Conservation (phyloP, 805 yeast species). For the Ogataea salicorniae region DNA sequence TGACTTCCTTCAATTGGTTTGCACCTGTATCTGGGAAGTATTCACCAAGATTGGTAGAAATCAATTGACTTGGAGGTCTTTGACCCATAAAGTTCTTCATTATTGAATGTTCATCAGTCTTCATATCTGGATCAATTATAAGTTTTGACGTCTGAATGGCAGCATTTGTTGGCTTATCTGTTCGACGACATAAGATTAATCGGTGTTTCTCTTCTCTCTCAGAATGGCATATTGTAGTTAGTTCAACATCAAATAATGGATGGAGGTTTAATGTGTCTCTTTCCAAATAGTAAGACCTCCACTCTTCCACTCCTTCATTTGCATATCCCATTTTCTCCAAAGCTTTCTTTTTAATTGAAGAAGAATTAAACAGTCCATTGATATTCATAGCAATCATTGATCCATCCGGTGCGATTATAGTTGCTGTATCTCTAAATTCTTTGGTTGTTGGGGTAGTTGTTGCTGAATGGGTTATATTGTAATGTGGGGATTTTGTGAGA, state of each 20-base stretch:
- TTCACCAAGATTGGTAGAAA: conserved; percentile 82
- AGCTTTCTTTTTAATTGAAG: conserved; percentile 66
- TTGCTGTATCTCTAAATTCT: conserved; percentile 32
- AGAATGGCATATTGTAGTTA: conserved; percentile 78
- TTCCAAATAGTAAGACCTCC: conserved; percentile 55
- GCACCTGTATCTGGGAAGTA: conserved; percentile 84
- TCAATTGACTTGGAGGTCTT: conserved; percentile 89
- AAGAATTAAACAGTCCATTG: conserved; percentile 76
- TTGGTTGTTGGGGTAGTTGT: conserved; percentile 1
- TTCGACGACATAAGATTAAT: conserved; percentile 59
- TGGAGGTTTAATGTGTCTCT: conserved; percentile 38
- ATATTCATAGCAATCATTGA: conserved; percentile 62
- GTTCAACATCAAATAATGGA: conserved; percentile 67
- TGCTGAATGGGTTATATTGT: neutral
- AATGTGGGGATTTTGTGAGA: neutral
- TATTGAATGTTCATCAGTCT: conserved; percentile 4
- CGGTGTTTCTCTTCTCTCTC: conserved; percentile 68
- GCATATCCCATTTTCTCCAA: conserved; percentile 51
- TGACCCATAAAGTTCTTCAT: conserved; percentile 66
- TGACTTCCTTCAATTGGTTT: conserved; percentile 67
- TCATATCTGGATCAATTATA: conserved; percentile 3
- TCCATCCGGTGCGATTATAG: conserved; percentile 74
- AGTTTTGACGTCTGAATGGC: conserved; percentile 9
- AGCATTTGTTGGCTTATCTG: conserved; percentile 53
- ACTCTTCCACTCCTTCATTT: conserved; percentile 38